Evolutionary conservation across 2,329 filamentous ascomycete genomes (phyloP).

Genomic region (Xylariaceae sp.): DNA sequence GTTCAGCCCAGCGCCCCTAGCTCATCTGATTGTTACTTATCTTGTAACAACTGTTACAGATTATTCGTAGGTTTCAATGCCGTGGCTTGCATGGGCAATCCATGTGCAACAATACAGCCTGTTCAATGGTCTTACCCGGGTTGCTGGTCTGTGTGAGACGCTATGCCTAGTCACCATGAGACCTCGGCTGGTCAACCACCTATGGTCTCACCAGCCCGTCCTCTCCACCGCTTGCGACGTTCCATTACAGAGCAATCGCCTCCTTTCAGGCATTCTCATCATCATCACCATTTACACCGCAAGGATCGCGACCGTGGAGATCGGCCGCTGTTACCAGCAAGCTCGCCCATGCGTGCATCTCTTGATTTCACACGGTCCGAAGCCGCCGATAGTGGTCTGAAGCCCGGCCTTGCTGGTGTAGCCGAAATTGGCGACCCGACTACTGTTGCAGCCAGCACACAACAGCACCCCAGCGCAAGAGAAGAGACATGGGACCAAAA

Average conservation of each 20-base stretch:
- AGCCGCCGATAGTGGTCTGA: conserved; percentile 40
- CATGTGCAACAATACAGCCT: too few species aligned
- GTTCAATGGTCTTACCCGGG: too few species aligned
- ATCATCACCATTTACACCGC: conserved; percentile 37
- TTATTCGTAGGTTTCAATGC: too few species aligned
- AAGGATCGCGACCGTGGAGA: conserved; percentile 34
- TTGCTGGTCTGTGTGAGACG: too few species aligned
- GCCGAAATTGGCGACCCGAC: conserved; percentile 23
- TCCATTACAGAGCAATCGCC: conserved; percentile 53
- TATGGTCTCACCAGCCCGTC: conserved; percentile 33
- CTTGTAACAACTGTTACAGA: too few species aligned
- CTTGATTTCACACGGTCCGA: conserved; percentile 45
- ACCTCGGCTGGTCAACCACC: conserved; percentile 25
- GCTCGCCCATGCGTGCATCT: conserved; percentile 36
- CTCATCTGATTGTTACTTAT: too few species aligned
- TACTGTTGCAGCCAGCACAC: conserved; percentile 14
- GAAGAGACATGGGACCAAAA: conserved; percentile 42
- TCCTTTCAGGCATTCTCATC: conserved; percentile 34
- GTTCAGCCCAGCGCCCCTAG: too few species aligned
- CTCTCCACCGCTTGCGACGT: conserved; percentile 51
- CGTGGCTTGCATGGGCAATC: too few species aligned
- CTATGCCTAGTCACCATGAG: too few species aligned
- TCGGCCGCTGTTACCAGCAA: conserved; percentile 26
- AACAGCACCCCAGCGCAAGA: conserved; percentile 21
- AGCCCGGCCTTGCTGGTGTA: conserved; percentile 37